phyloP scores from a whole-genome alignment of 495 filamentous ascomycete species.

The Neurospora sp. region DNA sequence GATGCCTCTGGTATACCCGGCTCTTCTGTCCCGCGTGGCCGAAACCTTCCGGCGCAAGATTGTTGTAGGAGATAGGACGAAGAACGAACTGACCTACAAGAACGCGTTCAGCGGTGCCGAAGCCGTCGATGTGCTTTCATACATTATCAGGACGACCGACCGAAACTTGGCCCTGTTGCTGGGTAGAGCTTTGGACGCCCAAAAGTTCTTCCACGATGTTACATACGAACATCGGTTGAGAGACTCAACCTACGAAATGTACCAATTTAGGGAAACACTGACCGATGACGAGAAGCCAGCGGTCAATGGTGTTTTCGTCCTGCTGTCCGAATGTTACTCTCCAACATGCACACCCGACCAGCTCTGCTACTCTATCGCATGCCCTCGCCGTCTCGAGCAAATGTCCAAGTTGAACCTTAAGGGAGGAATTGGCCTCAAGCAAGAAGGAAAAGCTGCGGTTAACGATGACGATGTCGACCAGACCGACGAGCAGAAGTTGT shows the following conservation, averaged over 20 bases:
- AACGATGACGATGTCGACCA: slow-evolving; percentile 81
- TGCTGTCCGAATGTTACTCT: slow-evolving; percentile 95
- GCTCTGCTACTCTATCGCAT: slow-evolving; percentile 97
- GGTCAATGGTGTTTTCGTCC: slow-evolving; percentile 93
- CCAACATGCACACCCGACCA: slow-evolving; percentile 92
- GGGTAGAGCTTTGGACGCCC: slow-evolving; percentile 90
- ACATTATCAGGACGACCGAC: slow-evolving; percentile 94
- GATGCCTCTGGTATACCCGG: slow-evolving; percentile 83
- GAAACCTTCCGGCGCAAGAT: slow-evolving; percentile 86
- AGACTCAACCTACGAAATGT: slow-evolving; percentile 84
- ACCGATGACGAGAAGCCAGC: slow-evolving; percentile 73
- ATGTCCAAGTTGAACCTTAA: slow-evolving; percentile 88
- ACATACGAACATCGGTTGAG: slow-evolving; percentile 94
- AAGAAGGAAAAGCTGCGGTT: slow-evolving; percentile 61
- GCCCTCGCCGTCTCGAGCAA: slow-evolving; percentile 87
- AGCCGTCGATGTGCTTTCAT: slow-evolving; percentile 87
- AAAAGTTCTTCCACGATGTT: slow-evolving; percentile 99
- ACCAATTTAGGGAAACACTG: slow-evolving; percentile 90
- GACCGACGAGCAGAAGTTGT: slow-evolving; percentile 93
- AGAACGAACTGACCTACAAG: slow-evolving; percentile 96
- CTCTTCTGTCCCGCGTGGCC: slow-evolving; percentile 80
- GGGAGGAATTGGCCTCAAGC: slow-evolving; percentile 74
- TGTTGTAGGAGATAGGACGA: slow-evolving; percentile 70
- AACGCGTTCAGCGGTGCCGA: slow-evolving; percentile 91
- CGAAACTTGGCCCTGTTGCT: slow-evolving; percentile 87